Evolutionary conservation across 768 basidiomycete species (phyloP).

Genomic region (Ramaria sp.): DNA sequence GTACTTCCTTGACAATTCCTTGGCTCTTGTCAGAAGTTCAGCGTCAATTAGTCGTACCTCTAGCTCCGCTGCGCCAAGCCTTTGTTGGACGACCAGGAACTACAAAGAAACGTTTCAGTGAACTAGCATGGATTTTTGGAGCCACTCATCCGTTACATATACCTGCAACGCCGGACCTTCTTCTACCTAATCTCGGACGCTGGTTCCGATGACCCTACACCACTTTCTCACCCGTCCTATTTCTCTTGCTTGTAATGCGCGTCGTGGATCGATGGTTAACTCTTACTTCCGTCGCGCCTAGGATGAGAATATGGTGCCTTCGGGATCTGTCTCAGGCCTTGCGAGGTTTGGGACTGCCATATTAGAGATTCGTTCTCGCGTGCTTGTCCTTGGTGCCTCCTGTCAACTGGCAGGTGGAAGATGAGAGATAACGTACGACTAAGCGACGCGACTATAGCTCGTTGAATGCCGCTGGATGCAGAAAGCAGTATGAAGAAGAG

Average conservation of each 20-base stretch:
- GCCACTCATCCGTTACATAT: not conserved
- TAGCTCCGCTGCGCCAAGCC: not conserved
- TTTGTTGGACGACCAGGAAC: not conserved
- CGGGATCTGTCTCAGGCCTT: not conserved
- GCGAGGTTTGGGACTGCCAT: not conserved
- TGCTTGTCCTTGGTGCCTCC: not conserved
- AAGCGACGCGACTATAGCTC: not conserved
- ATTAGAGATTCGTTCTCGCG: slow-evolving; percentile 9
- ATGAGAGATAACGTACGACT: not conserved
- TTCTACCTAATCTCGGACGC: not conserved
- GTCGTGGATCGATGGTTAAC: not conserved
- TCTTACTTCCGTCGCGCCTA: not conserved
- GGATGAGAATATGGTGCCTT: slow-evolving; percentile 6
- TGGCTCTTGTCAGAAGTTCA: not conserved
- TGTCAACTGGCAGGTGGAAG: not conserved
- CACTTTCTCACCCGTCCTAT: not conserved
- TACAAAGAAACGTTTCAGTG: not conserved
- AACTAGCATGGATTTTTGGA: not conserved
- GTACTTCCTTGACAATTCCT: not conserved
- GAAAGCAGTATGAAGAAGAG: not conserved
- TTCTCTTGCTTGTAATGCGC: not conserved
- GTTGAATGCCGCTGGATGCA: not conserved
- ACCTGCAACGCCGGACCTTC: not conserved
- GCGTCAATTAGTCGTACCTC: not conserved
- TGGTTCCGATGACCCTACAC: not conserved